phyloP scores from a whole-genome alignment of 2,329 filamentous ascomycete species.

The Penicillium sp. region DNA sequence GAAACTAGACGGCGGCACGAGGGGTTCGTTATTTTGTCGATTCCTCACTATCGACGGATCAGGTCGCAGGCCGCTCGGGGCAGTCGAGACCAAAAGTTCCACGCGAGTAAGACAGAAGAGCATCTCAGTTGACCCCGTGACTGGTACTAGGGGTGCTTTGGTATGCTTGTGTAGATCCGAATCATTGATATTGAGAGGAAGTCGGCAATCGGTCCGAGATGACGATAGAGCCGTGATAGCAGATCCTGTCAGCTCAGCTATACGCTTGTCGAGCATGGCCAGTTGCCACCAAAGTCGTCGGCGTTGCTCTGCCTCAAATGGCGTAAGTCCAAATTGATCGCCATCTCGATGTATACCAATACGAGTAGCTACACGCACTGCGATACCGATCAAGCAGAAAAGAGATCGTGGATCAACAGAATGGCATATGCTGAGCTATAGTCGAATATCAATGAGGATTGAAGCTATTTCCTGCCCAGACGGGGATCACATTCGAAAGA shows the following conservation, averaged over 20 bases:
- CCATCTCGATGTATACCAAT: constrained; percentile 67
- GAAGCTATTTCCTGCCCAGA: neutral
- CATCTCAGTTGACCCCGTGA: constrained; percentile 40
- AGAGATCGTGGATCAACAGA: constrained; percentile 53
- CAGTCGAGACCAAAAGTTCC: constrained; percentile 10
- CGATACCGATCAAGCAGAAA: constrained; percentile 52
- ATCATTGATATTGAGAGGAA: constrained; percentile 24
- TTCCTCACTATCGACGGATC: constrained; percentile 20
- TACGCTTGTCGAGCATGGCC: constrained; percentile 65
- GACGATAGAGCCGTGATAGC: constrained; percentile 27
- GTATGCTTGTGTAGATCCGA: constrained; percentile 33
- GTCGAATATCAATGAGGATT: neutral
- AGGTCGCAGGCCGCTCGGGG: constrained; percentile 3
- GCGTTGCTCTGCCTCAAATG: constrained; percentile 66
- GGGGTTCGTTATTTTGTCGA: neutral
- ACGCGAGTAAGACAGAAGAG: constrained; percentile 39
- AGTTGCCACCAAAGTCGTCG: constrained; percentile 71
- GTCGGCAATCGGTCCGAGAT: constrained; percentile 11
- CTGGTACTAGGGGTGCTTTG: constrained; percentile 27
- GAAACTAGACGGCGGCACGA: neutral
- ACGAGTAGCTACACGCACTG: constrained; percentile 58
- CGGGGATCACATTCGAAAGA: neutral
- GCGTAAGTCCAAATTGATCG: constrained; percentile 43
- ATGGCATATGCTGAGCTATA: constrained; percentile 4
- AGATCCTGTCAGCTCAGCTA: constrained; percentile 64